Conservation (phyloP, 2,329 filamentous ascomycete species). For the Fusarium hostae region DNA sequence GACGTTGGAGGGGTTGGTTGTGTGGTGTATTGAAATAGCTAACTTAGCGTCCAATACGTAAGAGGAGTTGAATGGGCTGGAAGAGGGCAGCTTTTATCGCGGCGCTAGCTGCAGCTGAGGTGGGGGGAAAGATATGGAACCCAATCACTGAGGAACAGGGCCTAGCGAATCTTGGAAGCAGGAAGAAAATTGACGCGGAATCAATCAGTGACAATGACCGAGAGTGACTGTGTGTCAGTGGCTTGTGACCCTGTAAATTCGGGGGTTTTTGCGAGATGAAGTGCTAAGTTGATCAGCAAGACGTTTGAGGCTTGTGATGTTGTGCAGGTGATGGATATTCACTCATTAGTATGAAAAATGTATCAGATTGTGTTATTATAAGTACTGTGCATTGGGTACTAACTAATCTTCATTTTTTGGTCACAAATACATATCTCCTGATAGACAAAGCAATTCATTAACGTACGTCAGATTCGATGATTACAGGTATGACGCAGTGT, state of each 20-base stretch:
- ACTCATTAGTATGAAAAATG: background rate
- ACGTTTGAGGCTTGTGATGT: slow-evolving; percentile 13
- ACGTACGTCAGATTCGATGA: slow-evolving; percentile 6
- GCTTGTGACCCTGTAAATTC: slow-evolving; percentile 44
- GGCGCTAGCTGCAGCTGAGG: slow-evolving; percentile 40
- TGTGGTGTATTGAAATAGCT: slow-evolving; percentile 37
- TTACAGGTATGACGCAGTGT: slow-evolving; percentile 28
- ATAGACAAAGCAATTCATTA: background rate
- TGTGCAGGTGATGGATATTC: slow-evolving; percentile 40
- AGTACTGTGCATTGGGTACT: slow-evolving; percentile 10
- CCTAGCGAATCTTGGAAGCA: slow-evolving; percentile 40
- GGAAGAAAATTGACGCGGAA: slow-evolving; percentile 46
- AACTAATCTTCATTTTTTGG: background rate
- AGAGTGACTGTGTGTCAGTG: slow-evolving; percentile 44
- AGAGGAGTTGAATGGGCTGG: slow-evolving; percentile 27
- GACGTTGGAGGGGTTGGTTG: slow-evolving; percentile 35
- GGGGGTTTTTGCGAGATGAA: slow-evolving; percentile 11
- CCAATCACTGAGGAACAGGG: background rate
- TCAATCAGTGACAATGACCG: slow-evolving; percentile 41
- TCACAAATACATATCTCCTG: background rate
- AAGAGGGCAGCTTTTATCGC: slow-evolving; percentile 44
- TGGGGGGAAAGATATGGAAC: slow-evolving; percentile 4
- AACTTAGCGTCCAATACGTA: slow-evolving; percentile 36
- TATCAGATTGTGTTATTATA: background rate
- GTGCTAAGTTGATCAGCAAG: slow-evolving; percentile 31